Evolutionary conservation across 208 protist species (phyloP), one percentile per base, ranked within the genome.

Genomic region (Wallacemonas sp.): DNA sequence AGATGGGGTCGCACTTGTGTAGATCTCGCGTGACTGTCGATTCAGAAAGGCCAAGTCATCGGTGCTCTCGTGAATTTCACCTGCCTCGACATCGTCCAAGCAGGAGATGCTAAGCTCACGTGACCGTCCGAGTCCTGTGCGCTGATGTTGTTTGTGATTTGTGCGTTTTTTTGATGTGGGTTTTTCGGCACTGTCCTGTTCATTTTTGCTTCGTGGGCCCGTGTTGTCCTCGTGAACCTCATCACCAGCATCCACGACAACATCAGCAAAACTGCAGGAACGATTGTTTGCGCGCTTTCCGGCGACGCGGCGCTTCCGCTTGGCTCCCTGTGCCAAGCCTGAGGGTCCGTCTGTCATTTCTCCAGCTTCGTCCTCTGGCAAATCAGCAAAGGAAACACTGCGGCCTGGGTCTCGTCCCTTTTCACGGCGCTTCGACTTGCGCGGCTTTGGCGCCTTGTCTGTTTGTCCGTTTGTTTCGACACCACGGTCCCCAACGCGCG

Each of bases 191-290:
- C 15, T 19, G 9, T 26, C 0, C 28, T 3, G 31, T 17, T 3
- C 17, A 5, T 26, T 27, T 33, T 58, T 3, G 11, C 51, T 31
- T 26, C 51, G 0, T 2, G 14, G 51, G 3, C 8, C 51, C 21
- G 51, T 33, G 30, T 67, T 47, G 15, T 55, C 34, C 14, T 47
- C 74, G 2, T 44, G 30, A 4, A 65, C 24, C 61, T 68, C 66
- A 8, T 54, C 44, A 1, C 34, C 64, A 44, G 67, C 39, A 12
- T 75, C 76, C 19, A 78, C 11, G 5, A 55, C 24, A 11, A 89
- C 59, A 9, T 89, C 76, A 12, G 75, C 46, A 46, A 89, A 86
- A 45, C 66, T 82, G 71, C 79, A 82, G 1, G 74, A 86, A 53
- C 83, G 75, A 58, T 75, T 79, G 58, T 75, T 78, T 12, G 0